Evolutionary conservation across 768 basidiomycete genomes (phyloP), one percentile per base, ranked within the genome.

Genomic region (Mycena epipterygia): DNA sequence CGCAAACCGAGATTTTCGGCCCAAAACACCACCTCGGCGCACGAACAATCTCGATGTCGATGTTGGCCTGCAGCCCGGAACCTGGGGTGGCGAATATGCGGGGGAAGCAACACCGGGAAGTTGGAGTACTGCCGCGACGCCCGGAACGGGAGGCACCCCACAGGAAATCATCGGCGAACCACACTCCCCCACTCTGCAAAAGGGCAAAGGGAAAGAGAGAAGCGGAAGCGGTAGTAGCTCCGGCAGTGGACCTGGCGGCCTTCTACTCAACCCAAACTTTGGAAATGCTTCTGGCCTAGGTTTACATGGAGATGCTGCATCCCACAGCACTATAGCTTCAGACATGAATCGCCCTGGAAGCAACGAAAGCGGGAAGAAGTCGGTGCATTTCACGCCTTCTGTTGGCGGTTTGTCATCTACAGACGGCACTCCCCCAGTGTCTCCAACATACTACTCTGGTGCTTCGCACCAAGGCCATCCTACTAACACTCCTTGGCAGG

Each of bases 21-120:
- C 79, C n/a, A 75, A 68, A 53, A 76, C 74, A 17, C 76, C 77
- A 14, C 75, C 76, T 1, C 72, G 77, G n/a, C 62, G 39, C 16
- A 46, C 27, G 5, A 29, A 67, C 27, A 56, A 63, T 33, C 44
- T 58, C 8, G 74, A 73, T 27, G 68, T 75, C 2, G 57, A 73
- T 6, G 68, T 42, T 37, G 69, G 75, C 29, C 79, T 75, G 44
- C 53, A 71, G 27, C 70, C 73, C 23, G 74, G 73, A 37, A 49
- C 53, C 35, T 75, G 71, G 73, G 71, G 64, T 49, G 72, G 75
- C 29, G 72, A 72, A 46, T 21, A 76, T 71, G 66, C 78, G 76
- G 71, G 79, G 68, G 77, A 84, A 72, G 52, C 74, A 49, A 94
- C 94, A 0, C 93, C 94, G 5, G 94, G 94, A 0, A 82, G 86